Percentiles rank a stretch among this genome's conserved stretches.
phyloP scores from a whole-genome alignment of 768 basidiomycete species.

The Suillus variegatus region DNA sequence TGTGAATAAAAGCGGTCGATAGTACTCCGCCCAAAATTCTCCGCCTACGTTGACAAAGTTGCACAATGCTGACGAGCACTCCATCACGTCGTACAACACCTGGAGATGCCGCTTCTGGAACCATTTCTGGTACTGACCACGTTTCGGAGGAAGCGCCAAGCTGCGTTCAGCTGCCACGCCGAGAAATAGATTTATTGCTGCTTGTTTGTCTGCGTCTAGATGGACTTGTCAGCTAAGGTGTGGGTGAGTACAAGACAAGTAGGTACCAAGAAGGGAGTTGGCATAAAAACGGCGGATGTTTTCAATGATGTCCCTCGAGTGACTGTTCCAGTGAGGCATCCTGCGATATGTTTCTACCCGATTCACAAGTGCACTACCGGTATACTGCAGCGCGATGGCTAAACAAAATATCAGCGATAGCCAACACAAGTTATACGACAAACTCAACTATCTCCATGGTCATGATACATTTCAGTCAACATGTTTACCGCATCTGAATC shows the following conservation, averaged over 20 bases:
- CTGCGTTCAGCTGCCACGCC: slow-evolving; percentile 61
- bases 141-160: slow-evolving; percentile 47
- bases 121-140: slow-evolving; percentile 85
- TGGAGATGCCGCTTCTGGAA: slow-evolving; percentile 71
- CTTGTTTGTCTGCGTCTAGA: slow-evolving; percentile 93
- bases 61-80: slow-evolving; percentile 62
- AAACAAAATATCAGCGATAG: slow-evolving; percentile 6
- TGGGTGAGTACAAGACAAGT: neutral
- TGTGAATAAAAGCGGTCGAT: slow-evolving; percentile 82
- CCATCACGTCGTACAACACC: slow-evolving; percentile 64
- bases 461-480: slow-evolving; percentile 98
- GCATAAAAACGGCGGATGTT: slow-evolving; percentile 94
- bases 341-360: slow-evolving; percentile 94
- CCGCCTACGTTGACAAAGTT: slow-evolving; percentile 59
- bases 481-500: slow-evolving; percentile 96
- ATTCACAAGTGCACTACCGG: slow-evolving; percentile 94
- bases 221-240: slow-evolving; percentile 9
- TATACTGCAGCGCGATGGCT: slow-evolving; percentile 97
- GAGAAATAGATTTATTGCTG: slow-evolving; percentile 96
- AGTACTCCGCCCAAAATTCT: slow-evolving; percentile 91
- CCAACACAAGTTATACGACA: neutral
- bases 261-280: slow-evolving; percentile 82
- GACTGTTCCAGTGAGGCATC: slow-evolving; percentile 97
- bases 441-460: slow-evolving; percentile 88
- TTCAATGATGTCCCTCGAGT: slow-evolving; percentile 94